Percentiles rank a stretch among this genome's conserved stretches.
phyloP scores from a whole-genome alignment of 306 rosid genomes.

The Elaeagnus macrophylla region DNA sequence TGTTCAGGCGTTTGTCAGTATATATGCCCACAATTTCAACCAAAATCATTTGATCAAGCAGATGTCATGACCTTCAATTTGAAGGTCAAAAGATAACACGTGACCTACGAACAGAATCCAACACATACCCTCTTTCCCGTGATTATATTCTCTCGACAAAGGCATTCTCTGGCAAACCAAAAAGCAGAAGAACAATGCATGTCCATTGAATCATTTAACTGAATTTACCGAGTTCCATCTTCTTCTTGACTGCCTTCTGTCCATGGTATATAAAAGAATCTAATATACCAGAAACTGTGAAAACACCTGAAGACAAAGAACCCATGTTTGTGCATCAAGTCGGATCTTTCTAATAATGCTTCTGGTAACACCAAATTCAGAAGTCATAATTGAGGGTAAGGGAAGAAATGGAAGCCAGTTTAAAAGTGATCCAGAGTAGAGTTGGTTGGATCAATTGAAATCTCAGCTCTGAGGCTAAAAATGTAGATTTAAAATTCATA shows the following conservation, averaged over 20 bases:
- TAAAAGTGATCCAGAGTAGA: neutral
- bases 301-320: constrained; percentile 51
- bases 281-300: constrained; percentile 87
- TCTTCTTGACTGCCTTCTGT: constrained; percentile 88
- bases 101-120: constrained; percentile 20
- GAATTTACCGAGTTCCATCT: constrained; percentile 93
- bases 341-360: constrained; percentile 6
- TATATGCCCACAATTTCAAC: constrained; percentile 11
- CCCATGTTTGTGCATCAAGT: constrained; percentile 10
- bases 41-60: constrained; percentile 13
- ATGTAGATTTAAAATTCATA: neutral
- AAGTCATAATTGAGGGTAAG: neutral
- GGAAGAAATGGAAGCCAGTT: too few relatives aligned
- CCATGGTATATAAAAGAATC: constrained; percentile 97
- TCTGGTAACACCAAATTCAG: constrained; percentile 1
- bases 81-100: constrained; percentile 26
- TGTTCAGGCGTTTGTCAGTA: constrained; percentile 7
- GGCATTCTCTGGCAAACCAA: constrained; percentile 32
- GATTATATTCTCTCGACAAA: constrained; percentile 20
- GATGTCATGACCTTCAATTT: constrained; percentile 19
- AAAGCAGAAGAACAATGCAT: constrained; percentile 18
- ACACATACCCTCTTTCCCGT: constrained; percentile 26
- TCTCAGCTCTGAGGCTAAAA: neutral
- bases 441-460: neutral
- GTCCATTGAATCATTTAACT: constrained; percentile 31